A percentile compares a stretch with the other conserved stretches of the same genome.
phyloP scores from a whole-genome alignment of 73 alveolate genomes.

The Tetrahymena elliotti region DNA sequence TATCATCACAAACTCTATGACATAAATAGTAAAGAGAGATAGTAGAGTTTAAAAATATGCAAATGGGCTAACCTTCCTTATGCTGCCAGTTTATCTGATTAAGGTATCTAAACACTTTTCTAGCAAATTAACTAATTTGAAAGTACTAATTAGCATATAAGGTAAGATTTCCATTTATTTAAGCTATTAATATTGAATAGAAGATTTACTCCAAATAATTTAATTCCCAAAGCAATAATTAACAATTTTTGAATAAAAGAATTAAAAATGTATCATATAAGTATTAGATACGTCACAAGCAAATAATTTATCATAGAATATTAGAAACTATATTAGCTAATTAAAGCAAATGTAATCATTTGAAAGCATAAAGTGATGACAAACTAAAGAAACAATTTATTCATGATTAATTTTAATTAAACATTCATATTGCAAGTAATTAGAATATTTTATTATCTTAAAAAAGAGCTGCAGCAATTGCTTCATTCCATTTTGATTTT shows the following conservation, averaged over 20 bases:
- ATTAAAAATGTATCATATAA: too few species aligned
- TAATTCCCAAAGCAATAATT: too few species aligned
- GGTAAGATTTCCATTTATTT: not conserved
- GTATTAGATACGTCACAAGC: not conserved
- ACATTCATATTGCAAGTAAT: too few species aligned
- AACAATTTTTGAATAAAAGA: not conserved
- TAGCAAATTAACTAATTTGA: not conserved
- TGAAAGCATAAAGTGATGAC: too few species aligned
- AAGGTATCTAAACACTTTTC: not conserved
- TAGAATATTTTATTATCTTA: not conserved
- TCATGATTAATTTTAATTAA: too few species aligned
- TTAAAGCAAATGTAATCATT: too few species aligned
- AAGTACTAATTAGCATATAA: not conserved
- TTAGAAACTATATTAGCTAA: too few species aligned
- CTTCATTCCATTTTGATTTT: not conserved
- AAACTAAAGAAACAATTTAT: too few species aligned
- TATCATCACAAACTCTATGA: not conserved
- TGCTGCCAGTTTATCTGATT: not conserved
- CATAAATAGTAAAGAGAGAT: not conserved
- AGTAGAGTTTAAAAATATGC: not conserved
- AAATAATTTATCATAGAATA: too few species aligned
- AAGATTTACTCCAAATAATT: too few species aligned
- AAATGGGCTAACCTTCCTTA: not conserved
- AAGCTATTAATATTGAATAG: not conserved
- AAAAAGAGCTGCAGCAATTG: not conserved